A percentile compares a stretch with the other conserved stretches of the same genome.
Conservation (phyloP, 2,329 filamentous ascomycete species). For the Sodiomyces alkalinus region DNA sequence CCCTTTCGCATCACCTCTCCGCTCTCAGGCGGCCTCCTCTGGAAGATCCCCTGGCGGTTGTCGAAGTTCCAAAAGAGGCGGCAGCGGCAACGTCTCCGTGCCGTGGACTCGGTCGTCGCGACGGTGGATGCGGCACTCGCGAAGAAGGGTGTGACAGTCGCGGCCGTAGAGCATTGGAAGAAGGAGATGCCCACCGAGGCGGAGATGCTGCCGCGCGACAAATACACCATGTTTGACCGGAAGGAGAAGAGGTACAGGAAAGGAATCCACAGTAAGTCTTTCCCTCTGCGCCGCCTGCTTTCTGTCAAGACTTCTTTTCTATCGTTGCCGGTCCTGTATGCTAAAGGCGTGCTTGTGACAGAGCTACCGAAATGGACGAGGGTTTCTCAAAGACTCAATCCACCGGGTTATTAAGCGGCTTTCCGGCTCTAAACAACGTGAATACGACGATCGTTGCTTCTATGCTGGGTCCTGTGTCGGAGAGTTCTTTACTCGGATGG, state of each 20-base stretch:
- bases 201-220: conserved; percentile 92
- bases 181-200: conserved; percentile 87
- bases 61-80: conserved; percentile 82
- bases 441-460: too few relatives aligned
- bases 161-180: conserved; percentile 82
- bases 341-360: conserved; percentile 17
- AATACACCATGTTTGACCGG: conserved; percentile 95
- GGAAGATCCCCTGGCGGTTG: conserved; percentile 96
- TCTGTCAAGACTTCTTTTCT: conserved; percentile 1
- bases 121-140: conserved; percentile 66
- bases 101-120: conserved; percentile 76
- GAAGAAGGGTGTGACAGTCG: conserved; percentile 55
- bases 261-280: conserved; percentile 87
- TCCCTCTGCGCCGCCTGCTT: too few relatives aligned
- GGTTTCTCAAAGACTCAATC: conserved; percentile 85
- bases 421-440: too few relatives aligned
- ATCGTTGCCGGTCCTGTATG: neutral
- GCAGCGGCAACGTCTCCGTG: conserved; percentile 67
- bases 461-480: too few relatives aligned
- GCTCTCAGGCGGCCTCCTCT: conserved; percentile 68
- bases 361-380: conserved; percentile 88
- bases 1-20: conserved; percentile 66
- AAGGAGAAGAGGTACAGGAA: conserved; percentile 94
- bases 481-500: too few relatives aligned
- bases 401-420: conserved; percentile 91